phyloP scores from a whole-genome alignment of 805 yeast genomes.

The Saccharomyces mikatae region DNA sequence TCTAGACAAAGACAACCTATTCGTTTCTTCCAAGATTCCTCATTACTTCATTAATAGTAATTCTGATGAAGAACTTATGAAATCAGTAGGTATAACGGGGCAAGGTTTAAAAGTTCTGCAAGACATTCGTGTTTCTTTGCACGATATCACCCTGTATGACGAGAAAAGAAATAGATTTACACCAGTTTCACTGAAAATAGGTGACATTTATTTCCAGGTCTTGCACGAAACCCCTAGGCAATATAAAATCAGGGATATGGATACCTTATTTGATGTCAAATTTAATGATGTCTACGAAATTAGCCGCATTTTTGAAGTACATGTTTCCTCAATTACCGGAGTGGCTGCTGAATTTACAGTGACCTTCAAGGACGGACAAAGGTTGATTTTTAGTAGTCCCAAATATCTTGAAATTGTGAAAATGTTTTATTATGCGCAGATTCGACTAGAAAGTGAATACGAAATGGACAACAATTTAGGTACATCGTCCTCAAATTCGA shows the following conservation, averaged over 20 bases:
- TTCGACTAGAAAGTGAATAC: slow-evolving; percentile 38
- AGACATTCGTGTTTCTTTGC: slow-evolving; percentile 46
- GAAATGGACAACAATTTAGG: slow-evolving; percentile 11
- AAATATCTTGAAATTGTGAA: slow-evolving; percentile 61
- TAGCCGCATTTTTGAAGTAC: slow-evolving; percentile 34
- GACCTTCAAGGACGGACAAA: slow-evolving; percentile 29
- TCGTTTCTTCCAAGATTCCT: slow-evolving; percentile 24
- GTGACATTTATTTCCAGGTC: slow-evolving; percentile 60
- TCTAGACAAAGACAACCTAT: slow-evolving; percentile 20
- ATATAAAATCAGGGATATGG: slow-evolving; percentile 30
- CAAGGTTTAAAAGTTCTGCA: slow-evolving; percentile 36
- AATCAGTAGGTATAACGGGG: slow-evolving; percentile 38
- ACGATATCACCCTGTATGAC: slow-evolving; percentile 47
- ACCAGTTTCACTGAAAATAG: slow-evolving; percentile 60
- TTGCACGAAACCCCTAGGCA: slow-evolving; percentile 37
- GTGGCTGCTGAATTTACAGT: slow-evolving; percentile 45
- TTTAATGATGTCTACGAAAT: slow-evolving; percentile 39
- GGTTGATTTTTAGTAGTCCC: slow-evolving; percentile 38
- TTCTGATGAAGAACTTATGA: slow-evolving; percentile 38
- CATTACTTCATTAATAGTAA: slow-evolving; percentile 39
- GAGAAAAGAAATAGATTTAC: slow-evolving; percentile 40
- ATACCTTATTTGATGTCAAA: slow-evolving; percentile 31
- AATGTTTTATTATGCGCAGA: slow-evolving; percentile 58
- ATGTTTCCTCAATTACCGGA: slow-evolving; percentile 37
- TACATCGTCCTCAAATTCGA: background rate